Evolutionary conservation across 208 protist genomes (phyloP).

Genomic region (Strigomonas oncopelti): DNA sequence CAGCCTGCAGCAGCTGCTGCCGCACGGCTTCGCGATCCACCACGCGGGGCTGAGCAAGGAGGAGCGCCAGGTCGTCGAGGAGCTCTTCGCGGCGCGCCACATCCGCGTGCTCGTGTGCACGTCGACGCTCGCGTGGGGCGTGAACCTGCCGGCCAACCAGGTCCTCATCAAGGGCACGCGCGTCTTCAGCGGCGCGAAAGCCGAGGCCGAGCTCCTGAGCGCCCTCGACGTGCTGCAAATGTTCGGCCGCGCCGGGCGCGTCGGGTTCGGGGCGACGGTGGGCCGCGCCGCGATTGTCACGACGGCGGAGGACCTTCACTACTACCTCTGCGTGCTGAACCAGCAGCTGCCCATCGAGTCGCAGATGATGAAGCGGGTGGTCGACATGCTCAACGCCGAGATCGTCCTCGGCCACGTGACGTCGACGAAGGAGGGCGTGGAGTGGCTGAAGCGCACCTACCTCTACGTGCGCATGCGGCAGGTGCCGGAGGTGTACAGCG

Average conservation of each 20-base stretch:
- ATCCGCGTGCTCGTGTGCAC: conserved; percentile 97
- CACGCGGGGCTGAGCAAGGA: conserved; percentile 95
- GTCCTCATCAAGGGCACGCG: conserved; percentile 98
- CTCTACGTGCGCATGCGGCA: conserved; percentile 98
- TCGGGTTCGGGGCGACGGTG: conserved; percentile 88
- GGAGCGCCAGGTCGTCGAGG: conserved; percentile 95
- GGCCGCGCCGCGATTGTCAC: conserved; percentile 97
- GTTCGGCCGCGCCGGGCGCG: conserved; percentile 98
- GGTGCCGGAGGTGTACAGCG: conserved; percentile 94
- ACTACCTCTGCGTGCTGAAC: conserved; percentile 98
- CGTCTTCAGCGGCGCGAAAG: conserved; percentile 92
- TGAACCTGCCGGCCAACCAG: conserved; percentile 99
- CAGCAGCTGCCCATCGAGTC: conserved; percentile 99
- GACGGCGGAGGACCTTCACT: conserved; percentile 95
- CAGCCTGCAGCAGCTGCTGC: conserved; percentile 80
- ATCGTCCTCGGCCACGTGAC: conserved; percentile 96
- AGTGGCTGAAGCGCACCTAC: conserved; percentile 98
- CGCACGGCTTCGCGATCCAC: conserved; percentile 92
- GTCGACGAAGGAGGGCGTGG: conserved; percentile 91
- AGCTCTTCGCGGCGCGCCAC: conserved; percentile 92
- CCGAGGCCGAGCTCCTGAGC: conserved; percentile 93
- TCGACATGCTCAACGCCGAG: conserved; percentile 99
- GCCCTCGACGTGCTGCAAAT: conserved; percentile 99
- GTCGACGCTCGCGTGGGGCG: conserved; percentile 99
- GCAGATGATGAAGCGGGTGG: conserved; percentile 93